Conservation (phyloP, 169 alveolate genomes). For the Haemoproteus tartakovskyi region DNA sequence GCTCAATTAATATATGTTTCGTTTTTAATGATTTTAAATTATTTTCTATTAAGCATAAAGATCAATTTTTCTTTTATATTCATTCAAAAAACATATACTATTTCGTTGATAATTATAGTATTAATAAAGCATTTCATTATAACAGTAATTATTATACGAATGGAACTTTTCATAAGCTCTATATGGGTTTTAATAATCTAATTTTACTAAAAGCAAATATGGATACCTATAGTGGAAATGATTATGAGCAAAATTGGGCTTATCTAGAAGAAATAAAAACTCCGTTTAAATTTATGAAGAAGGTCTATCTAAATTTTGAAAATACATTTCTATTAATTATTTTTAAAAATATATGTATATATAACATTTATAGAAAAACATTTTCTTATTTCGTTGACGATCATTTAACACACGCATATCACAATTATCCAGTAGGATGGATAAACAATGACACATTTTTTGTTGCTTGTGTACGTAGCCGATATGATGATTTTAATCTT, state of each 20-base stretch:
- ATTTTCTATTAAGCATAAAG: not conserved
- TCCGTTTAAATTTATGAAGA: slow-evolving; percentile 61
- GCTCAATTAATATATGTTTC: slow-evolving; percentile 23
- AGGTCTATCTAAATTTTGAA: slow-evolving; percentile 33
- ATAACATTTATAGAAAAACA: slow-evolving; percentile 22
- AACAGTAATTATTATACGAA: slow-evolving; percentile 64
- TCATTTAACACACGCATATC: slow-evolving; percentile 36
- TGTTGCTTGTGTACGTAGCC: slow-evolving; percentile 48
- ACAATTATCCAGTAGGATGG: slow-evolving; percentile 64
- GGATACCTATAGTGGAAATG: slow-evolving; percentile 31
- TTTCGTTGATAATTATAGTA: slow-evolving; percentile 50
- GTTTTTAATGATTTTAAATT: slow-evolving; percentile 57
- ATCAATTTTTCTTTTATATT: slow-evolving; percentile 6
- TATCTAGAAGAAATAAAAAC: slow-evolving; percentile 38
- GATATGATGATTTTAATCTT: slow-evolving; percentile 57
- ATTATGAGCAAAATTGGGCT: slow-evolving; percentile 23
- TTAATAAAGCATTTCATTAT: slow-evolving; percentile 27
- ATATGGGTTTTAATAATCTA: slow-evolving; percentile 42
- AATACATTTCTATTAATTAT: slow-evolving; percentile 32
- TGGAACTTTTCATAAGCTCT: slow-evolving; percentile 5
- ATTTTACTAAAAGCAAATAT: slow-evolving; percentile 38
- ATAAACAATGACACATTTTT: slow-evolving; percentile 30
- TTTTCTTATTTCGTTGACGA: slow-evolving; percentile 62
- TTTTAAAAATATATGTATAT: slow-evolving; percentile 33
- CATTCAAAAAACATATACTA: slow-evolving; percentile 34